phyloP scores from a whole-genome alignment of 805 yeast genomes.

The Saccharomycopsis fermentans region DNA sequence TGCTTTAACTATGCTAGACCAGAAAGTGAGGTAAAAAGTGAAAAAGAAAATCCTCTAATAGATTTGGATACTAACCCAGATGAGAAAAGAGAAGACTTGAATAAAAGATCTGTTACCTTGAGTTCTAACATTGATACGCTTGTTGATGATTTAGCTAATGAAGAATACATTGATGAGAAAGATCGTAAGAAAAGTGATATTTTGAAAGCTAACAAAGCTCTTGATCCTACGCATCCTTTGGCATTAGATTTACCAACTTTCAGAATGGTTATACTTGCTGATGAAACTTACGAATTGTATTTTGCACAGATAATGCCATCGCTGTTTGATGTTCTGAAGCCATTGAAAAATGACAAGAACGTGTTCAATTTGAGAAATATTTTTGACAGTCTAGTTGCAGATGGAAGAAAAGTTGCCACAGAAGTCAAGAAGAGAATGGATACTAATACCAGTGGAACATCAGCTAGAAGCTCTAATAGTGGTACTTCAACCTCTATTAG shows the following conservation, averaged over 20 bases:
- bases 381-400: conserved; percentile 85
- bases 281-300: conserved; percentile 82
- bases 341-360: conserved; percentile 34
- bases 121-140: neutral
- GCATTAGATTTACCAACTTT: conserved; percentile 75
- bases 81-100: neutral
- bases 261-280: conserved; percentile 89
- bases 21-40: conserved; percentile 20
- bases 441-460: conserved; percentile 8
- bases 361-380: conserved; percentile 65
- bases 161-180: conserved; percentile 24
- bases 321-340: conserved; percentile 58
- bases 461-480: neutral
- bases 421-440: conserved; percentile 86
- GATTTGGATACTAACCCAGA: neutral
- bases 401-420: conserved; percentile 84
- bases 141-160: conserved; percentile 31
- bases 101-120: neutral
- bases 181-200: conserved; percentile 24
- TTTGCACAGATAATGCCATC: conserved; percentile 59
- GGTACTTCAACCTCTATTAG: neutral
- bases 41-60: neutral
- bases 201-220: conserved; percentile 62
- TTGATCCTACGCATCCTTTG: conserved; percentile 72
- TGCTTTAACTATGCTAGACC: conserved; percentile 88